Percentiles rank a stretch among this genome's conserved stretches.
phyloP scores from a whole-genome alignment of 257 asterid species.

The Schizonepeta tenuifolia region DNA sequence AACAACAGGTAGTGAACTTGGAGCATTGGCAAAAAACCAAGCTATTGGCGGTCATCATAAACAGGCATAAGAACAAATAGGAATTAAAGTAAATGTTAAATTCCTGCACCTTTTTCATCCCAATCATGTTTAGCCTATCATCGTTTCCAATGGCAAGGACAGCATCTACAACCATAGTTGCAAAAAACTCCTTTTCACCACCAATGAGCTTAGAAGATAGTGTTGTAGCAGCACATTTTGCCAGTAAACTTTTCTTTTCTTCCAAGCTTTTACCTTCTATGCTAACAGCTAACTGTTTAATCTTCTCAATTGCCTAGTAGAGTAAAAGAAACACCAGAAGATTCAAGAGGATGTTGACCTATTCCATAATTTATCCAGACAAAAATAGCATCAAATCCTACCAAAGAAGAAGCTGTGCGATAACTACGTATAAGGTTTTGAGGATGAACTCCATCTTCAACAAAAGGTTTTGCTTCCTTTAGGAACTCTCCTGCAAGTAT shows the following conservation, averaged over 20 bases:
- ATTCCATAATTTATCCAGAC: constrained; percentile 24
- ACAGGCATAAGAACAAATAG: constrained; percentile 12
- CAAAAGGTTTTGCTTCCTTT: constrained; percentile 96
- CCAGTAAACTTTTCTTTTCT: constrained; percentile 87
- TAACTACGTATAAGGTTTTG: constrained; percentile 94
- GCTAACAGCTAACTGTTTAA: constrained; percentile 80
- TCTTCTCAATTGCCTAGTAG: constrained; percentile 71
- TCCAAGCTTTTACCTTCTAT: constrained; percentile 93
- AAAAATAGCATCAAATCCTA: constrained; percentile 30
- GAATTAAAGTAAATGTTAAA: not conserved
- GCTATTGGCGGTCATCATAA: constrained; percentile 12
- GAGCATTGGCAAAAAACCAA: not conserved
- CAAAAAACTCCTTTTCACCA: constrained; percentile 97
- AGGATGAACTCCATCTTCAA: constrained; percentile 98
- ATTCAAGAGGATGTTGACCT: constrained; percentile 13
- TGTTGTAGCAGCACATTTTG: constrained; percentile 97
- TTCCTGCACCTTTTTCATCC: constrained; percentile 80
- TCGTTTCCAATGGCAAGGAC: constrained; percentile 89
- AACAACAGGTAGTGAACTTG: not conserved
- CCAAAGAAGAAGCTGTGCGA: constrained; percentile 82
- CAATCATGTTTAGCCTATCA: constrained; percentile 95
- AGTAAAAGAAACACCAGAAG: constrained; percentile 12
- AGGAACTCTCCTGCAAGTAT: constrained; percentile 95
- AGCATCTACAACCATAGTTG: constrained; percentile 94
- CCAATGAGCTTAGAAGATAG: constrained; percentile 98